A percentile compares a stretch with the other conserved stretches of the same genome.
phyloP scores from a whole-genome alignment of 2,329 filamentous ascomycete genomes.

The Colletotrichum endophyticum region DNA sequence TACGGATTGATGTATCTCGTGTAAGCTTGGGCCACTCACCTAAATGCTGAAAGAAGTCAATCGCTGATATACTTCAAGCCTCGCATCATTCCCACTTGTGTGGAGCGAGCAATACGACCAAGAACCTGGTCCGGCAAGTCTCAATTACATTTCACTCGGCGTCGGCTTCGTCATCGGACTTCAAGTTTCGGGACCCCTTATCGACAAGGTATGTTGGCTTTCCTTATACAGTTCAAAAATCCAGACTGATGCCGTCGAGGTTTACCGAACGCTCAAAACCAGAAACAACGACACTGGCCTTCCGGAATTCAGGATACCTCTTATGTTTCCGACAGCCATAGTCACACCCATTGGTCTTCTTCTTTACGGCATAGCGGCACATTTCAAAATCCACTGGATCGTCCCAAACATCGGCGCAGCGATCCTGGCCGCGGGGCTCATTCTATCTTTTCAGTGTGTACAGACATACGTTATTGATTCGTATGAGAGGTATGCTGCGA shows the following conservation, averaged over 20 bases:
- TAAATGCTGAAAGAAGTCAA: accelerated
- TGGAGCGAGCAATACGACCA: conserved; percentile 54
- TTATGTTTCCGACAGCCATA: conserved; percentile 38
- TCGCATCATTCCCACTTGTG: conserved; percentile 57
- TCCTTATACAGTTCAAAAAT: not conserved
- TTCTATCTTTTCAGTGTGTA: conserved; percentile 61
- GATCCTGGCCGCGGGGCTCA: conserved; percentile 51
- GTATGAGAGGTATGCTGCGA: conserved; percentile 22
- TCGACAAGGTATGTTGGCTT: conserved; percentile 31
- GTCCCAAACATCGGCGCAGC: conserved; percentile 63
- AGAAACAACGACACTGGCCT: conserved; percentile 29
- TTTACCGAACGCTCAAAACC: conserved; percentile 30
- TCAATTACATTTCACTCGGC: conserved; percentile 59
- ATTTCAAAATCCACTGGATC: conserved; percentile 51
- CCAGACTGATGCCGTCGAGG: conserved; percentile 13
- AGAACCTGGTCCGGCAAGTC: conserved; percentile 48
- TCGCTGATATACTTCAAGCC: conserved; percentile 22
- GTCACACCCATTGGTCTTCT: conserved; percentile 54
- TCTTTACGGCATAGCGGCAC: conserved; percentile 51
- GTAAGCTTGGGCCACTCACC: conserved; percentile 17
- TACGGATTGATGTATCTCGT: conserved; percentile 62
- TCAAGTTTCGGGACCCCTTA: conserved; percentile 49
- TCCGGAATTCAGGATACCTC: conserved; percentile 38
- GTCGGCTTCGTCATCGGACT: conserved; percentile 61
- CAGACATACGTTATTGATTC: conserved; percentile 56